These are phyloP conservation scores for Cladochytrium replicatum DNA, from an alignment of 192 early-diverging fungal species.

Conservation along the genomic window DNA sequence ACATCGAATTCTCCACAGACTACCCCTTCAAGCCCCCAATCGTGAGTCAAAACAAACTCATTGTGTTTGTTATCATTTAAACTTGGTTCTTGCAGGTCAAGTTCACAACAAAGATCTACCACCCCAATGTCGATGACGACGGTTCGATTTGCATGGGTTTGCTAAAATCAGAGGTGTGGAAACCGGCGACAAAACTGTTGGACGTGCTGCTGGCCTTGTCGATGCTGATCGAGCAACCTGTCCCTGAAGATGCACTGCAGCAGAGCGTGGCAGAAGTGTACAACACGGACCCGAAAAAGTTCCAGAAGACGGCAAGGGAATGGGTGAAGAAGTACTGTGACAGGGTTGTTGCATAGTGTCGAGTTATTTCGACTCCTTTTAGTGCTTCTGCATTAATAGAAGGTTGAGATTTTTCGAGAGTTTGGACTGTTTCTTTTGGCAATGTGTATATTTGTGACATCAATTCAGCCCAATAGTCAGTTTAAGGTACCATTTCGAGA, in stretches of 20 bases:
- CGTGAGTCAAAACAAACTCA: constrained; percentile 20
- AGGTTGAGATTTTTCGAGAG: too few species aligned
- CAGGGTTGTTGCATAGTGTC: neutral
- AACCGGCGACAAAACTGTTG: constrained; percentile 62
- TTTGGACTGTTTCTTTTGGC: too few species aligned
- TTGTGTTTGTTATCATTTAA: neutral
- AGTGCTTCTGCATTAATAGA: too few species aligned
- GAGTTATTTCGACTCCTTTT: too few species aligned
- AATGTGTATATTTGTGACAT: too few species aligned
- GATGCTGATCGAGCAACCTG: constrained; percentile 58
- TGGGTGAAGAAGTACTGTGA: constrained; percentile 55
- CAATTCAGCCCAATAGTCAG: too few species aligned
- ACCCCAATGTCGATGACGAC: constrained; percentile 73
- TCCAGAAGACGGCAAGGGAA: constrained; percentile 61
- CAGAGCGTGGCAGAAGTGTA: constrained; percentile 63
- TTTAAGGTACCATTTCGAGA: too few species aligned
- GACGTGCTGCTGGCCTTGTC: constrained; percentile 59
- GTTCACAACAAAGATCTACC: constrained; percentile 71
- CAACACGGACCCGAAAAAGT: constrained; percentile 49
- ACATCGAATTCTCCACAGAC: constrained; percentile 58
- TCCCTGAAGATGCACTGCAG: constrained; percentile 75
- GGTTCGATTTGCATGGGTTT: constrained; percentile 67
- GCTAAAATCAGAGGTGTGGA: constrained; percentile 71
- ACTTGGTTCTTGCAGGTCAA: constrained; percentile 40
- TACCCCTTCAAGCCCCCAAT: constrained; percentile 78